Percentiles rank a stretch among this genome's conserved stretches.
Evolutionary conservation across 1,284 basidiomycete species (phyloP).

Genomic region (Cryptococcus maquisensis): DNA sequence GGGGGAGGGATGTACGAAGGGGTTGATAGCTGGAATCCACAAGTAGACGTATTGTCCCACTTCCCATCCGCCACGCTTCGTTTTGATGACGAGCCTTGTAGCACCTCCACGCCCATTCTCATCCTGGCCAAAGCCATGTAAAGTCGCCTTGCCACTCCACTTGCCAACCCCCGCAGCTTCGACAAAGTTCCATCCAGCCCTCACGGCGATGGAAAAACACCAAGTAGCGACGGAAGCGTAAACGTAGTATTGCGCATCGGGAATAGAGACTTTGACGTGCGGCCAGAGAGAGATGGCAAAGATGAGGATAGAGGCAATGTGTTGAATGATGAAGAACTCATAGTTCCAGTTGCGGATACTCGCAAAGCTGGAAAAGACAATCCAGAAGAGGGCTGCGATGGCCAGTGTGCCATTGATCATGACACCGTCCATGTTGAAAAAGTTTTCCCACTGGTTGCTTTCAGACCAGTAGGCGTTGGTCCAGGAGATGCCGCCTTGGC

Average conservation of each 20-base stretch:
- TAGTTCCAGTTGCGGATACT: conserved; percentile 4
- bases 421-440: not conserved
- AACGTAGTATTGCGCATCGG: not conserved
- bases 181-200: not conserved
- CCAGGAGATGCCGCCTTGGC: not conserved
- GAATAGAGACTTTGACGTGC: conserved; percentile 2
- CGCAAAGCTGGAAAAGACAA: conserved; percentile 9
- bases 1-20: not conserved
- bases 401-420: conserved; percentile 4
- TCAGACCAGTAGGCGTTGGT: not conserved
- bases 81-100: conserved; percentile 1
- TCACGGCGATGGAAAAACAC: conserved; percentile 3
- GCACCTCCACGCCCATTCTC: not conserved
- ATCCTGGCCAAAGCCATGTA: not conserved
- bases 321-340: conserved; percentile 8
- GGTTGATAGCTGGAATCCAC: not conserved
- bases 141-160: not conserved
- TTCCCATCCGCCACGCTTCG: not conserved
- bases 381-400: conserved; percentile 4
- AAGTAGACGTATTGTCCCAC: conserved; percentile 6
- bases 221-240: conserved; percentile 3
- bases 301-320: conserved; percentile 1
- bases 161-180: not conserved
- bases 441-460: not conserved
- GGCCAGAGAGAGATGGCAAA: conserved; percentile 3